phyloP scores from a whole-genome alignment of 495 filamentous ascomycete genomes.

The Neurospora hispaniola region DNA sequence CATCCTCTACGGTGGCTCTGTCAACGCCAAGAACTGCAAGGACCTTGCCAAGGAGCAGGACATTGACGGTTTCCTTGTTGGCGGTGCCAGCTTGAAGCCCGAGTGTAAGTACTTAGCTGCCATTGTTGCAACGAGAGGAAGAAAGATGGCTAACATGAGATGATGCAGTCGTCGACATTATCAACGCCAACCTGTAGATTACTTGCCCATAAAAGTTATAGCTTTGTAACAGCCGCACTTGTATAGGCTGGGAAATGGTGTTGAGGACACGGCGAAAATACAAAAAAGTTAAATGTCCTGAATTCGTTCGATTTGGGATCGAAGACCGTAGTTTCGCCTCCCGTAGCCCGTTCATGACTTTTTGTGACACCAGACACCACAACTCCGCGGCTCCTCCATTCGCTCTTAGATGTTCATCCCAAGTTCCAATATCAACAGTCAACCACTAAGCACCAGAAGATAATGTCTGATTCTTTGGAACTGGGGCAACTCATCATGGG shows the following conservation, averaged over 20 bases:
- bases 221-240: background rate
- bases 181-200: slow-evolving; percentile 43
- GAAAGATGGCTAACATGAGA: slow-evolving; percentile 14
- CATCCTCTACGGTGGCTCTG: slow-evolving; percentile 91
- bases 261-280: background rate
- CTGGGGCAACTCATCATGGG: background rate
- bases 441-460: background rate
- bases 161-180: slow-evolving; percentile 47
- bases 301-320: background rate
- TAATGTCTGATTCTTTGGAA: background rate
- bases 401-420: background rate
- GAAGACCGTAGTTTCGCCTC: background rate
- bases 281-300: background rate
- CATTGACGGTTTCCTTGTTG: slow-evolving; percentile 97
- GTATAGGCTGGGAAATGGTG: background rate
- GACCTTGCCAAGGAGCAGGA: slow-evolving; percentile 84
- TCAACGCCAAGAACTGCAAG: slow-evolving; percentile 95
- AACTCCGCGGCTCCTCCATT: background rate
- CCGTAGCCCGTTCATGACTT: background rate
- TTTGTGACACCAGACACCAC: background rate
- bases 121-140: too few relatives aligned
- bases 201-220: background rate
- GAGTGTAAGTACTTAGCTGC: slow-evolving; percentile 65
- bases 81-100: slow-evolving; percentile 96
- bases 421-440: background rate